phyloP scores from a whole-genome alignment of 176 grass and related monocot genomes.

The Elaeis guineensis region DNA sequence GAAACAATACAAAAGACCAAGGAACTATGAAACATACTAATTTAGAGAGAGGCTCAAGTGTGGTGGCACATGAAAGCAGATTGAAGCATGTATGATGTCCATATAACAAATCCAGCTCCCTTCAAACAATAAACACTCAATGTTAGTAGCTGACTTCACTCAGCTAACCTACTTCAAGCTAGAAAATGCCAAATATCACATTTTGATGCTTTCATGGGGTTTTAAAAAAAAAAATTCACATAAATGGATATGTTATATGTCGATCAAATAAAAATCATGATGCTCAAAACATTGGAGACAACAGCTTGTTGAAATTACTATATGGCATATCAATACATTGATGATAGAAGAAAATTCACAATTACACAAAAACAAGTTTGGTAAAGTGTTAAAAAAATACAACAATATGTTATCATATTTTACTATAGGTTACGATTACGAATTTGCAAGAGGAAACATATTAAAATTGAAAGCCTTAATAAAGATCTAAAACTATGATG shows the following conservation, averaged over 20 bases:
- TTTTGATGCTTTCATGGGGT: not conserved
- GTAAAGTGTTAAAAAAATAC: too few relatives aligned
- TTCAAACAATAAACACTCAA: conserved; percentile 25
- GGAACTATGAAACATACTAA: conserved; percentile 42
- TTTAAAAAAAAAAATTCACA: too few relatives aligned
- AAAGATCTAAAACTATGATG: too few relatives aligned
- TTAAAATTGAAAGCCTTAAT: too few relatives aligned
- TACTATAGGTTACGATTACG: too few relatives aligned
- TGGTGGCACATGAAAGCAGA: conserved; percentile 78
- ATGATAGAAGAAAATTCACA: too few relatives aligned
- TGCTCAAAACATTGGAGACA: not conserved
- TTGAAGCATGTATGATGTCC: conserved; percentile 76
- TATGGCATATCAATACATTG: not conserved
- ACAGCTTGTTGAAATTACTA: not conserved
- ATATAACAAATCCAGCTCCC: conserved; percentile 95
- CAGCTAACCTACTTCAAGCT: not conserved
- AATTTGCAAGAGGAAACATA: too few relatives aligned
- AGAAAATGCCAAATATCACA: not conserved
- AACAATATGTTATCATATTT: too few relatives aligned
- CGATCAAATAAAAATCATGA: not conserved
- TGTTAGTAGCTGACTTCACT: not conserved
- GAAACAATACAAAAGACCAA: conserved; percentile 6
- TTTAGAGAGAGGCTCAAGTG: conserved; percentile 89
- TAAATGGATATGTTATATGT: not conserved
- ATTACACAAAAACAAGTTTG: too few relatives aligned